These are phyloP conservation scores for Penicillium cosmopolitanum DNA, from an alignment of 495 filamentous ascomycete species.

Conservation along the genomic window DNA sequence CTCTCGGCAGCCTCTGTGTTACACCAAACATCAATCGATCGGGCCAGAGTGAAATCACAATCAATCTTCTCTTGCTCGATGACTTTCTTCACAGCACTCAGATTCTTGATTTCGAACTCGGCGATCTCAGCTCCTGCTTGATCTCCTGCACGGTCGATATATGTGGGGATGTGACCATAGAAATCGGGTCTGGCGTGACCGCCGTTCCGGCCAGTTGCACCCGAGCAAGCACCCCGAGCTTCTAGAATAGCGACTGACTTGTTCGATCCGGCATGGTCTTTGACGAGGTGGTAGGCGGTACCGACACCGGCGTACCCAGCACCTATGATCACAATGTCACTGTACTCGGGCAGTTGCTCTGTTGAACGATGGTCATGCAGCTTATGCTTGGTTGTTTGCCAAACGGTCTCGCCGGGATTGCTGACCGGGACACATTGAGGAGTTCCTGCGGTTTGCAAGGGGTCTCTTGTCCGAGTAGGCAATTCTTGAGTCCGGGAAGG, in stretches of 20 bases:
- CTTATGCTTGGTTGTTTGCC: constrained; percentile 59
- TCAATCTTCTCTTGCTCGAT: constrained; percentile 43
- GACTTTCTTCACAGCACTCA: constrained; percentile 34
- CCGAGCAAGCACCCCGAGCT: constrained; percentile 42
- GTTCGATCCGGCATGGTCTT: constrained; percentile 16
- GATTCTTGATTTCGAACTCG: constrained; percentile 36
- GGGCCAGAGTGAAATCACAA: constrained; percentile 42
- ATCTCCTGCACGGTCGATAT: constrained; percentile 27
- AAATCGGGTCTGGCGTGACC: constrained; percentile 40
- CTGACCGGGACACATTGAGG: constrained; percentile 42
- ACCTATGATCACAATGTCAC: constrained; percentile 70
- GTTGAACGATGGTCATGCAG: constrained; percentile 56
- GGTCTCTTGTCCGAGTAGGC: neutral
- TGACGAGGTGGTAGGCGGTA: constrained; percentile 63
- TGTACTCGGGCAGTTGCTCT: constrained; percentile 47
- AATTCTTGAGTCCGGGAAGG: constrained; percentile 3
- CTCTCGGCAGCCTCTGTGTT: constrained; percentile 33
- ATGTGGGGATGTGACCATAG: constrained; percentile 38
- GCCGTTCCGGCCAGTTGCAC: constrained; percentile 45
- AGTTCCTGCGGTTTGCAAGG: constrained; percentile 12
- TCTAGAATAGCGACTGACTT: constrained; percentile 40
- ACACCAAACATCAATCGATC: constrained; percentile 43
- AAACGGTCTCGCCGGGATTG: constrained; percentile 66
- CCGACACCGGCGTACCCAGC: constrained; percentile 69
- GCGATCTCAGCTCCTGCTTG: constrained; percentile 29